Conservation (phyloP, 495 filamentous ascomycete species). For the Pseudomonodictys pantanalensis region DNA sequence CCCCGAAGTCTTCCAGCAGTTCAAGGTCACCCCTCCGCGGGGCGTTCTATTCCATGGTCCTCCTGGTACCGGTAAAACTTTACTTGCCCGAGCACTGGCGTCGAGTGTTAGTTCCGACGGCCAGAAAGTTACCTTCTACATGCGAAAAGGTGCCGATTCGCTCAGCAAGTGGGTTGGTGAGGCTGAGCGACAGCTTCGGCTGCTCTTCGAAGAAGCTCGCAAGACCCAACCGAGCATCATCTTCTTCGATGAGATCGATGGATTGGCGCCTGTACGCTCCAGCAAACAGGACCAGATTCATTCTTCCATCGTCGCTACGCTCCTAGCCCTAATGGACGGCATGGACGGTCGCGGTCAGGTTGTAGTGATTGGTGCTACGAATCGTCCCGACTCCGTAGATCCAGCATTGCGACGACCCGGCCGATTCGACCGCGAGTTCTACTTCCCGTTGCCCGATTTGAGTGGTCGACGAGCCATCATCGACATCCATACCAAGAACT, state of each 20-base stretch:
- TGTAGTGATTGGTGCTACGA: slow-evolving; percentile 96
- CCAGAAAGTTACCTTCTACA: slow-evolving; percentile 95
- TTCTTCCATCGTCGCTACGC: slow-evolving; percentile 92
- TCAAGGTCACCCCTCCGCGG: slow-evolving; percentile 87
- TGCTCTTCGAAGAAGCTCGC: slow-evolving; percentile 93
- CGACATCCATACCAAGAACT: slow-evolving; percentile 92
- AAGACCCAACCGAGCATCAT: slow-evolving; percentile 97
- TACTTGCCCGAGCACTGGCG: slow-evolving; percentile 86
- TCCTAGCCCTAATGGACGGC: slow-evolving; percentile 95
- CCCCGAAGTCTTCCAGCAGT: slow-evolving; percentile 87
- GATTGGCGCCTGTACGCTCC: slow-evolving; percentile 87
- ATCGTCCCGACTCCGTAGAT: slow-evolving; percentile 95
- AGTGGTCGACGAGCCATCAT: slow-evolving; percentile 79
- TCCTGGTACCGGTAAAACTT: slow-evolving; percentile 94
- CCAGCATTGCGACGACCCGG: slow-evolving; percentile 91
- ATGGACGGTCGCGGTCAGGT: slow-evolving; percentile 99
- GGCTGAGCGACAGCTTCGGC: slow-evolving; percentile 86
- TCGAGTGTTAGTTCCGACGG: slow-evolving; percentile 76
- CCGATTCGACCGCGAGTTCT: slow-evolving; percentile 95
- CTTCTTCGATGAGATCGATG: slow-evolving; percentile 99
- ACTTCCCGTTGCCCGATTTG: slow-evolving; percentile 84
- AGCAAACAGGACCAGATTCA: slow-evolving; percentile 99
- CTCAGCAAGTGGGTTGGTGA: slow-evolving; percentile 99
- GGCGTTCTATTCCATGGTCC: slow-evolving; percentile 96
- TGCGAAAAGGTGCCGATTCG: slow-evolving; percentile 96